phyloP scores from a whole-genome alignment of 2,329 filamentous ascomycete species.

The Xylariales sp. region DNA sequence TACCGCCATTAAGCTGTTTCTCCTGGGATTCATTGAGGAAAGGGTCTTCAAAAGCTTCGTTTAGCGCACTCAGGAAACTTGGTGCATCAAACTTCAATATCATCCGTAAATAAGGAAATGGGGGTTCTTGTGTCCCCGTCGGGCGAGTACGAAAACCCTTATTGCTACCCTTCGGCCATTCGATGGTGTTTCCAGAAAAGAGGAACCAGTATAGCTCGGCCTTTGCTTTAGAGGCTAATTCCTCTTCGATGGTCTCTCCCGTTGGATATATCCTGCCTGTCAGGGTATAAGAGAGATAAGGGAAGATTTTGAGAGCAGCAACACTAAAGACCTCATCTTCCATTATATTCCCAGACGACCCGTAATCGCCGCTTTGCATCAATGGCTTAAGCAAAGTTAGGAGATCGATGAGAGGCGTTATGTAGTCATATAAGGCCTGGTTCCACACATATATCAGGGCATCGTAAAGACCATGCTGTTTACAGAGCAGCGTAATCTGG shows the following conservation, averaged over 20 bases:
- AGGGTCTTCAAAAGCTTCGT: constrained; percentile 95
- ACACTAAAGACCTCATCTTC: constrained; percentile 71
- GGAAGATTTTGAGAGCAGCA: constrained; percentile 90
- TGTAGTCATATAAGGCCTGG: constrained; percentile 85
- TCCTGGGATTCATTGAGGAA: constrained; percentile 87
- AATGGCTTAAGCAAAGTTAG: constrained; percentile 73
- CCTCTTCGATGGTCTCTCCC: constrained; percentile 77
- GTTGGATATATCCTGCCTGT: constrained; percentile 94
- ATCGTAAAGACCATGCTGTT: constrained; percentile 91
- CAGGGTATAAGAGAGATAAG: constrained; percentile 90
- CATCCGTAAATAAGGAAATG: constrained; percentile 86
- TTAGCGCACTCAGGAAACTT: constrained; percentile 93
- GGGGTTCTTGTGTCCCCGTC: constrained; percentile 69
- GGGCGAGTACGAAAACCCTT: constrained; percentile 72
- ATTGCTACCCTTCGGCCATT: constrained; percentile 76
- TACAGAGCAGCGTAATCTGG: constrained; percentile 89
- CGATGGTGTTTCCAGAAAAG: constrained; percentile 83
- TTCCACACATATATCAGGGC: constrained; percentile 98
- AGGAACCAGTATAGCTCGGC: constrained; percentile 92
- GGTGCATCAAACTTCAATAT: constrained; percentile 90
- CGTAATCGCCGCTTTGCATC: constrained; percentile 66
- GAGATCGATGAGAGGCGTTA: constrained; percentile 89
- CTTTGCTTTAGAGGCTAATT: constrained; percentile 81
- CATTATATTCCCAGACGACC: constrained; percentile 64
- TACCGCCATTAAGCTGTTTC: constrained; percentile 65